Evolutionary conservation across 2,329 filamentous ascomycete species (phyloP).

Genomic region (Penicillium sp.): DNA sequence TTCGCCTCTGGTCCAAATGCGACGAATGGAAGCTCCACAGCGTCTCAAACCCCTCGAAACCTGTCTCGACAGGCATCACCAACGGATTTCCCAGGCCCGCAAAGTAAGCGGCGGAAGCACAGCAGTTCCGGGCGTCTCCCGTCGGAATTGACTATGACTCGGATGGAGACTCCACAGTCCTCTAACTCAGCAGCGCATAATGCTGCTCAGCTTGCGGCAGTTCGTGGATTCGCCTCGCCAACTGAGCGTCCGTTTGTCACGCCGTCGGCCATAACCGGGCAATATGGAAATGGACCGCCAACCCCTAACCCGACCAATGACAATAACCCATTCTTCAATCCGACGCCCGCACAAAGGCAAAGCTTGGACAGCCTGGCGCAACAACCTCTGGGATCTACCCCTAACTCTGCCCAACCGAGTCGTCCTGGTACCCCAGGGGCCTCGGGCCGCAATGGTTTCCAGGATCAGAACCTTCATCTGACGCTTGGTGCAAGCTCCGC

Average conservation of each 20-base stretch:
- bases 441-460: constrained; percentile 43
- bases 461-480: constrained; percentile 29
- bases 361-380: constrained; percentile 61
- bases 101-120: constrained; percentile 75
- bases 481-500: constrained; percentile 42
- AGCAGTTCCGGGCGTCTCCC: constrained; percentile 65
- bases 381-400: constrained; percentile 63
- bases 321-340: constrained; percentile 54
- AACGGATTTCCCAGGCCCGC: constrained; percentile 56
- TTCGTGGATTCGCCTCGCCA: constrained; percentile 34
- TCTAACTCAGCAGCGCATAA: constrained; percentile 38
- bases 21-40: constrained; percentile 38
- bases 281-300: constrained; percentile 56
- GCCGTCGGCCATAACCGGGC: constrained; percentile 38
- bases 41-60: constrained; percentile 53
- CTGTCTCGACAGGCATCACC: constrained; percentile 71
- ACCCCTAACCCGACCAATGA: constrained; percentile 59
- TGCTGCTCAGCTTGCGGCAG: constrained; percentile 40
- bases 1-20: constrained; percentile 36
- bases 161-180: constrained; percentile 56
- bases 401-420: constrained; percentile 66
- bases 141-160: constrained; percentile 72
- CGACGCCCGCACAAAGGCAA: constrained; percentile 51
- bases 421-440: constrained; percentile 65
- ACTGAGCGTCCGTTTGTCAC: constrained; percentile 46